phyloP scores from a whole-genome alignment of 2,329 filamentous ascomycete species.

The Calonectria ilicicola region DNA sequence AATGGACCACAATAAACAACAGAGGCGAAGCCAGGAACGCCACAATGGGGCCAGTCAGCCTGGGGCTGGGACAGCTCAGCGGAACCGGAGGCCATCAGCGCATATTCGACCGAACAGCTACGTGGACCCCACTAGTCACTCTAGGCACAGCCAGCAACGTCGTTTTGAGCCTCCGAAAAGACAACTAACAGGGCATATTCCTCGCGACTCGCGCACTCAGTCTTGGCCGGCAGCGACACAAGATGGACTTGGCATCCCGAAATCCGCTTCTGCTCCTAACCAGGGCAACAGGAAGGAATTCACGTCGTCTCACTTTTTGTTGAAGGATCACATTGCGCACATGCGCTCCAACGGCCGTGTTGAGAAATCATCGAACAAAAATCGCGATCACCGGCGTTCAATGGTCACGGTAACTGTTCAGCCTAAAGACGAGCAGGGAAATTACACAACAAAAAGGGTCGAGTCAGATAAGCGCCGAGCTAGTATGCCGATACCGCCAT shows the following conservation, averaged over 20 bases:
- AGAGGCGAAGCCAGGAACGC: neutral
- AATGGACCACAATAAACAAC: neutral
- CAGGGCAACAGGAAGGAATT: neutral
- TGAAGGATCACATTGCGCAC: neutral
- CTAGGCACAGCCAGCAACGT: neutral
- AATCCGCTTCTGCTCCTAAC: neutral
- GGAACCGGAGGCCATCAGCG: neutral
- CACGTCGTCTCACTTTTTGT: neutral
- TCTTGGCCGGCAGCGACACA: neutral
- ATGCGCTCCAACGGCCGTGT: neutral
- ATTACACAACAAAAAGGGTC: neutral
- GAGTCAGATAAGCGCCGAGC: neutral
- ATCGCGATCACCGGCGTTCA: neutral
- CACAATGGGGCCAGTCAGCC: neutral
- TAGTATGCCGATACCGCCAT: neutral
- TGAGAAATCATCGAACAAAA: neutral
- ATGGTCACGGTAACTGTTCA: neutral
- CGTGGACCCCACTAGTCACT: neutral
- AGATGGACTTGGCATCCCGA: neutral
- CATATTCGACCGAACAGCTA: neutral
- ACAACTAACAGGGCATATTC: neutral
- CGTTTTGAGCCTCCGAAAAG: neutral
- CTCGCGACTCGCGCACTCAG: neutral
- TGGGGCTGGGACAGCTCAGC: neutral
- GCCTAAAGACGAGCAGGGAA: neutral